These are phyloP conservation scores for rapeseed (Brassica napus) DNA, from an alignment of 345 rosid genomes.

Conservation along the genomic window DNA sequence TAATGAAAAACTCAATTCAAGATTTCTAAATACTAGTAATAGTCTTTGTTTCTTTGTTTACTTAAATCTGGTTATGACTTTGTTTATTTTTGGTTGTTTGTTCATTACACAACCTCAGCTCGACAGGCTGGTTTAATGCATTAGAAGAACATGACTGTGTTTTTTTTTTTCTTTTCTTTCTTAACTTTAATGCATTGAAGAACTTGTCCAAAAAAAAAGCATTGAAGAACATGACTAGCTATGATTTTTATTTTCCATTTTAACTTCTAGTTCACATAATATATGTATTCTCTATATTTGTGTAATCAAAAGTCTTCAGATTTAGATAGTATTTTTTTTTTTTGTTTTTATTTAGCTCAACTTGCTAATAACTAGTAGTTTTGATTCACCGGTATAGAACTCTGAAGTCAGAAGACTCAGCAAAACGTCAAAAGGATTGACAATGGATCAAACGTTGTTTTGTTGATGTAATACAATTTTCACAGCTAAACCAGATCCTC, in stretches of 20 bases:
- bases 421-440: slow-evolving; percentile 4
- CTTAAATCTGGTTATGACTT: slow-evolving; percentile 52
- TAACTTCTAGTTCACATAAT: slow-evolving; percentile 11
- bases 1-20: not conserved
- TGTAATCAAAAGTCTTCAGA: not conserved
- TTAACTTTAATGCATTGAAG: not conserved
- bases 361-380: not conserved
- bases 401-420: slow-evolving; percentile 3
- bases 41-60: slow-evolving; percentile 34
- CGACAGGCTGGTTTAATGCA: slow-evolving; percentile 33
- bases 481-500: slow-evolving; percentile 6
- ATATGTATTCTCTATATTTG: not conserved
- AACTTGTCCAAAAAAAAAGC: no score
- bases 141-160: slow-evolving; percentile 2
- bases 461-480: not conserved
- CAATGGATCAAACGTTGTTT: not conserved
- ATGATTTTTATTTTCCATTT: not conserved
- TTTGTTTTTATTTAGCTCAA: slow-evolving; percentile 11
- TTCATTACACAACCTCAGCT: slow-evolving; percentile 27
- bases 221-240: not conserved
- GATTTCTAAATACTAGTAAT: not conserved
- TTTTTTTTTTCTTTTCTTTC: not conserved
- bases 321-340: not conserved
- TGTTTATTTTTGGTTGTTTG: no score
- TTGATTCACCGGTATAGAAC: not conserved